A percentile compares a stretch with the other conserved stretches of the same genome.
Evolutionary conservation across 345 rosid species (phyloP).

Genomic region (Salix caprea): DNA sequence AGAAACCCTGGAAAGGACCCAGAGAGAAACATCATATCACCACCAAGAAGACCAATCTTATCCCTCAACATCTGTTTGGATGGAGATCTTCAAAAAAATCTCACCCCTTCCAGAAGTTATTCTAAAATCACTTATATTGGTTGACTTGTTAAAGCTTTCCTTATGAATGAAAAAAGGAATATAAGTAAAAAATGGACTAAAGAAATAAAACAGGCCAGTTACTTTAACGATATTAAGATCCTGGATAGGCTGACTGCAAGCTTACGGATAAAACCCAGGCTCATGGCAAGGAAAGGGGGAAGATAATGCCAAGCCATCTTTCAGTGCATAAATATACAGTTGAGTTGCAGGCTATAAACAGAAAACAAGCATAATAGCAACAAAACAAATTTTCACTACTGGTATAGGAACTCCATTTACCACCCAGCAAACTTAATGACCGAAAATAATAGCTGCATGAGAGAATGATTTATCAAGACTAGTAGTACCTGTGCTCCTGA

Average conservation of each 20-base stretch:
- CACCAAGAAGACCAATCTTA: background rate
- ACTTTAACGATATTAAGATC: background rate
- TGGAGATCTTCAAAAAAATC: background rate
- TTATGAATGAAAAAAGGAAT: background rate
- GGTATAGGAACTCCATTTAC: background rate
- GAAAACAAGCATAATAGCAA: background rate
- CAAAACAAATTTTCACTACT: background rate
- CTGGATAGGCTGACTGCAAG: background rate
- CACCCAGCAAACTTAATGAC: background rate
- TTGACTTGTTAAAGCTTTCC: background rate
- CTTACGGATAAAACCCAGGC: background rate
- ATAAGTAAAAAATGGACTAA: background rate
- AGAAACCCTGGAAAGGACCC: background rate
- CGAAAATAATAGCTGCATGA: conserved; percentile 4
- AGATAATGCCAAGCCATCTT: background rate
- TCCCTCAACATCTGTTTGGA: background rate
- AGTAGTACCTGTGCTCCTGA: conserved; percentile 67
- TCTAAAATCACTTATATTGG: background rate
- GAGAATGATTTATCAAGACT: background rate
- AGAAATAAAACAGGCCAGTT: background rate
- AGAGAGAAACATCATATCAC: background rate
- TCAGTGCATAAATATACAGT: background rate
- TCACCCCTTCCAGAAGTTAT: background rate
- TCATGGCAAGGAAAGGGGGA: background rate
- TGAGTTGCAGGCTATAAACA: background rate